Percentiles rank a stretch among this genome's conserved stretches.
phyloP scores from a whole-genome alignment of 2,329 filamentous ascomycete species.

The Fusarium zealandicum region DNA sequence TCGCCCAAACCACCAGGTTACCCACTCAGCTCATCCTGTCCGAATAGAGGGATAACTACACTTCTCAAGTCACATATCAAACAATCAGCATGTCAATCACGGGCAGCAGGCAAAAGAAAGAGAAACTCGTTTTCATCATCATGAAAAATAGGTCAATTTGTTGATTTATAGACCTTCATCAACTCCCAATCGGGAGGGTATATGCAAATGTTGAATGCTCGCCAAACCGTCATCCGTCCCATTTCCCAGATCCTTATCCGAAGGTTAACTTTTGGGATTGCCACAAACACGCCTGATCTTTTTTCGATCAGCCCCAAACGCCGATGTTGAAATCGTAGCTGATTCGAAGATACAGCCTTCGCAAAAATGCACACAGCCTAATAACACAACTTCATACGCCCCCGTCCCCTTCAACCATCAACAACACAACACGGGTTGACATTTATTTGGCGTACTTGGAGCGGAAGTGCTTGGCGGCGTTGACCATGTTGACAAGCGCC shows the following conservation, averaged over 20 bases:
- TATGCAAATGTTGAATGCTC: slow-evolving; percentile 53
- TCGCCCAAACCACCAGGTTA: too few species aligned
- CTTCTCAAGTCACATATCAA: not conserved
- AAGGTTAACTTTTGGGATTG: slow-evolving; percentile 49
- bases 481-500: slow-evolving; percentile 94
- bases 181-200: slow-evolving; percentile 45
- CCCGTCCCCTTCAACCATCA: slow-evolving; percentile 30
- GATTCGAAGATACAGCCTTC: slow-evolving; percentile 49
- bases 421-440: slow-evolving; percentile 28
- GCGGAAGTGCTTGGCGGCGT: slow-evolving; percentile 96
- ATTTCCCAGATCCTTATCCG: slow-evolving; percentile 43
- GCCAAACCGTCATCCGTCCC: slow-evolving; percentile 42
- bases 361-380: slow-evolving; percentile 42
- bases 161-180: slow-evolving; percentile 42
- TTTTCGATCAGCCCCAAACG: slow-evolving; percentile 54
- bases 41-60: too few species aligned
- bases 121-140: slow-evolving; percentile 29
- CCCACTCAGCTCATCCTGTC: too few species aligned
- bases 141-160: slow-evolving; percentile 41
- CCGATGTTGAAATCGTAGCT: slow-evolving; percentile 67
- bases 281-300: slow-evolving; percentile 47
- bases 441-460: slow-evolving; percentile 76
- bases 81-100: too few species aligned
- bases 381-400: slow-evolving; percentile 43
- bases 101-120: not conserved